These are phyloP conservation scores for Daldinia childiae DNA, from an alignment of 495 filamentous ascomycete genomes.

Conservation along the genomic window DNA sequence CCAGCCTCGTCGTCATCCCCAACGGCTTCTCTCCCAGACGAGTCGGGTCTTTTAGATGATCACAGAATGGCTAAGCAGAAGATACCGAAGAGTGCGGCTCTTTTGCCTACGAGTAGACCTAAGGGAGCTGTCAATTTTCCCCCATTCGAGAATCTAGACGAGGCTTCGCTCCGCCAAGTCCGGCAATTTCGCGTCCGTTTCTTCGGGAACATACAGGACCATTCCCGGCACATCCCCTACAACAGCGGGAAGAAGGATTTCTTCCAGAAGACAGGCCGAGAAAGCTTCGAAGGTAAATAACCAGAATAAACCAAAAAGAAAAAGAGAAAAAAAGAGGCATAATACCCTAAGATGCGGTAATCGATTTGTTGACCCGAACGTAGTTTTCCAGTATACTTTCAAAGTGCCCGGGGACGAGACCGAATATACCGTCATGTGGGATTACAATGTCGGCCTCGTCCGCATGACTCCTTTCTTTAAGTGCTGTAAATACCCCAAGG, in stretches of 20 bases:
- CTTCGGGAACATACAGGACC: constrained; percentile 72
- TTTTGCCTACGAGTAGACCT: constrained; percentile 65
- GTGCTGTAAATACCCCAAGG: constrained; percentile 86
- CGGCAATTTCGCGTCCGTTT: constrained; percentile 71
- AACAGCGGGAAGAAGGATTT: constrained; percentile 92
- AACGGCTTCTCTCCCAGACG: constrained; percentile 42
- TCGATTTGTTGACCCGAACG: constrained; percentile 28
- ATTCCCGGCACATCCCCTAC: constrained; percentile 85
- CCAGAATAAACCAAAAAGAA: not conserved
- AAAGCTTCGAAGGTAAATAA: constrained; percentile 83
- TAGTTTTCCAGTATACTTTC: constrained; percentile 95
- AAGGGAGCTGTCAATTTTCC: constrained; percentile 72
- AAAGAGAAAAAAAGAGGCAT: constrained; percentile 11
- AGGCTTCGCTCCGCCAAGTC: constrained; percentile 63
- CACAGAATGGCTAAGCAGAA: constrained; percentile 51
- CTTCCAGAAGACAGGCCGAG: constrained; percentile 81
- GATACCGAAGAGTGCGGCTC: constrained; percentile 67
- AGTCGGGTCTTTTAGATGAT: constrained; percentile 40
- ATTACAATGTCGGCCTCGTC: constrained; percentile 95
- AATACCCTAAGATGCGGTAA: constrained; percentile 21
- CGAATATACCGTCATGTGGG: constrained; percentile 88
- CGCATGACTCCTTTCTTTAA: constrained; percentile 96
- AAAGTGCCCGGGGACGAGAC: constrained; percentile 71
- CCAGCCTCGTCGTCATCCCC: constrained; percentile 46
- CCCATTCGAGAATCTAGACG: constrained; percentile 70